phyloP scores from a whole-genome alignment of 1,139 yeast species.

The Nakaseomyces glabratus region DNA sequence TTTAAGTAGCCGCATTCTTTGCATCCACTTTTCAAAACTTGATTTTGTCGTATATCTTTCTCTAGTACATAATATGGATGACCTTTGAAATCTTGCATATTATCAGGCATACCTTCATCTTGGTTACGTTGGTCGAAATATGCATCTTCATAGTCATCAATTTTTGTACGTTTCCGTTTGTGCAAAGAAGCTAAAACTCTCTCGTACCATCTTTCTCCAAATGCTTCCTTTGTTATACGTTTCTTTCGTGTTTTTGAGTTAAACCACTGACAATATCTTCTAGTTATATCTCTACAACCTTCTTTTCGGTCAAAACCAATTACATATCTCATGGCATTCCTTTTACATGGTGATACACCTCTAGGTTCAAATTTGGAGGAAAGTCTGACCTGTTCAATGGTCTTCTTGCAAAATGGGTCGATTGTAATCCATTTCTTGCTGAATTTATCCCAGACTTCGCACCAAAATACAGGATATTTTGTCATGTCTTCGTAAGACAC shows the following conservation, averaged over 20 bases:
- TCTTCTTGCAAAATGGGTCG: constrained; percentile 61
- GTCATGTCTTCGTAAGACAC: constrained; percentile 10
- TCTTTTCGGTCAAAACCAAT: constrained; percentile 64
- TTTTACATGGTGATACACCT: constrained; percentile 45
- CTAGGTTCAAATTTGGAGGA: constrained; percentile 63
- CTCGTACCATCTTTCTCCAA: constrained; percentile 58
- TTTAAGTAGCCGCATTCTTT: constrained; percentile 70
- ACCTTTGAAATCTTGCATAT: constrained; percentile 68
- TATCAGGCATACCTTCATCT: constrained; percentile 82
- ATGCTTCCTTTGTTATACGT: constrained; percentile 53
- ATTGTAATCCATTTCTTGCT: constrained; percentile 72
- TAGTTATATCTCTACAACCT: constrained; percentile 69
- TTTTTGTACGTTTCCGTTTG: constrained; percentile 34
- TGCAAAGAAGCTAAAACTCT: constrained; percentile 25
- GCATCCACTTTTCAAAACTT: constrained; percentile 50
- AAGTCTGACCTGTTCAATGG: constrained; percentile 61
- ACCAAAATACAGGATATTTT: constrained; percentile 76
- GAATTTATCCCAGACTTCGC: constrained; percentile 81
- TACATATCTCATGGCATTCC: constrained; percentile 63
- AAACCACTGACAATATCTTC: constrained; percentile 63
- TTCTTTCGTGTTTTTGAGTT: constrained; percentile 70
- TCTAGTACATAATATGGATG: constrained; percentile 87
- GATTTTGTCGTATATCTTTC: constrained; percentile 60
- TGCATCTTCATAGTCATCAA: constrained; percentile 61
- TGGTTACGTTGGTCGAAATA: constrained; percentile 61